These are phyloP conservation scores for Colletotrichum lupini DNA, from an alignment of 2,329 filamentous ascomycete genomes.

Conservation along the genomic window DNA sequence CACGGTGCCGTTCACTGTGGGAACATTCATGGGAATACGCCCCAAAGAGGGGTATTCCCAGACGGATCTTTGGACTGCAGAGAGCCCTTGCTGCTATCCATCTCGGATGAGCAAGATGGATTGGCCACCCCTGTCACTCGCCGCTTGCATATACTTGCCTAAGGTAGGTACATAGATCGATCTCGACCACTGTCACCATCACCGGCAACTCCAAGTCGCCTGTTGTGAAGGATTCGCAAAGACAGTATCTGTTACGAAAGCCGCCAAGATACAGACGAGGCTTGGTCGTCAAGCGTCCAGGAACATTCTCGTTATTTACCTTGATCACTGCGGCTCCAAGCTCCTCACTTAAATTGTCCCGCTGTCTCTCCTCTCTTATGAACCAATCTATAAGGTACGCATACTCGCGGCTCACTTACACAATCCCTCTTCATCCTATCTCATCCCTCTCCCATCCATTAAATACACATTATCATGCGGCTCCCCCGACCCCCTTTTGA, in stretches of 20 bases:
- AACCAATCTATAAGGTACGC: background rate
- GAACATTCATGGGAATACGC: background rate
- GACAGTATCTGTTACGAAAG: background rate
- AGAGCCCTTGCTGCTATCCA: background rate
- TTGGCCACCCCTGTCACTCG: background rate
- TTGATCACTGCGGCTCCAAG: background rate
- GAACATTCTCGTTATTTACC: background rate
- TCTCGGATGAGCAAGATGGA: background rate
- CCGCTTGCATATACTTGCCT: background rate
- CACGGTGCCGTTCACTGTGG: background rate
- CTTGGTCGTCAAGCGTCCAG: background rate
- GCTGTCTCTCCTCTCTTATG: background rate
- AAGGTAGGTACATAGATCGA: background rate
- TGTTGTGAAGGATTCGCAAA: background rate
- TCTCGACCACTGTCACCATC: background rate
- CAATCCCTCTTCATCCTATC: background rate
- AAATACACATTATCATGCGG: slow-evolving; percentile 1
- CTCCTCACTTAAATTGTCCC: background rate
- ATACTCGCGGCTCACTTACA: background rate
- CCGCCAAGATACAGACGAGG: background rate
- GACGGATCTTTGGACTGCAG: background rate
- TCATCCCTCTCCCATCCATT: background rate
- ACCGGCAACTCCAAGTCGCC: background rate
- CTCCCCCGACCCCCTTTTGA: slow-evolving; percentile 37
- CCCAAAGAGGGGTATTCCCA: background rate